Evolutionary conservation across 257 asterid species (phyloP).

Genomic region (Thymus quinquecostatus): DNA sequence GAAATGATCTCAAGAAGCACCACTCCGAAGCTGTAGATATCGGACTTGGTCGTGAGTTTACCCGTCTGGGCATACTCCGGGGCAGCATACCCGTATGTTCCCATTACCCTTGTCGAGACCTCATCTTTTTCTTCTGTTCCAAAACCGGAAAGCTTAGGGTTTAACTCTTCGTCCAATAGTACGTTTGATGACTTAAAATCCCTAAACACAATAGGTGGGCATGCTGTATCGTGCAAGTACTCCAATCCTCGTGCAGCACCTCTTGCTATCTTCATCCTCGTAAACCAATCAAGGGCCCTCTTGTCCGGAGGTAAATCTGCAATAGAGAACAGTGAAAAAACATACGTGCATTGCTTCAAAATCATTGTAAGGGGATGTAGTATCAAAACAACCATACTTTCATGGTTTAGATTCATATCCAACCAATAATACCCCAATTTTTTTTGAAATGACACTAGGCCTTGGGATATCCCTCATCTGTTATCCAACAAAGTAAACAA

Average conservation of each 20-base stretch:
- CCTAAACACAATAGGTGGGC: conserved; percentile 46
- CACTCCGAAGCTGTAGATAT: conserved; percentile 55
- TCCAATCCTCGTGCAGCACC: conserved; percentile 62
- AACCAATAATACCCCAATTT: no score
- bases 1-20: conserved; percentile 55
- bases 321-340: not conserved
- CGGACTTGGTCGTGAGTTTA: conserved; percentile 50
- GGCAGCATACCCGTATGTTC: conserved; percentile 56
- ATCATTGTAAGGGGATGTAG: no score
- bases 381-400: no score
- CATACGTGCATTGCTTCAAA: not conserved
- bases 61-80: conserved; percentile 57
- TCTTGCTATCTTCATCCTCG: conserved; percentile 53
- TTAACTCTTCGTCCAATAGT: conserved; percentile 41
- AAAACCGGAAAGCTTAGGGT: conserved; percentile 53
- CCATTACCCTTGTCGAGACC: conserved; percentile 52
- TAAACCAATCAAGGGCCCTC: conserved; percentile 48
- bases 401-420: no score
- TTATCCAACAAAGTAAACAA: no score
- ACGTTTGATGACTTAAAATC: conserved; percentile 55
- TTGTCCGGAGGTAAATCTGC: conserved; percentile 41
- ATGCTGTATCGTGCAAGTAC: conserved; percentile 52
- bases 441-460: no score
- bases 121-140: conserved; percentile 44
- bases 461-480: no score